Evolutionary conservation across 768 basidiomycete genomes (phyloP), one percentile per base, ranked within the genome.

Genomic region (Amanita molliuscula): DNA sequence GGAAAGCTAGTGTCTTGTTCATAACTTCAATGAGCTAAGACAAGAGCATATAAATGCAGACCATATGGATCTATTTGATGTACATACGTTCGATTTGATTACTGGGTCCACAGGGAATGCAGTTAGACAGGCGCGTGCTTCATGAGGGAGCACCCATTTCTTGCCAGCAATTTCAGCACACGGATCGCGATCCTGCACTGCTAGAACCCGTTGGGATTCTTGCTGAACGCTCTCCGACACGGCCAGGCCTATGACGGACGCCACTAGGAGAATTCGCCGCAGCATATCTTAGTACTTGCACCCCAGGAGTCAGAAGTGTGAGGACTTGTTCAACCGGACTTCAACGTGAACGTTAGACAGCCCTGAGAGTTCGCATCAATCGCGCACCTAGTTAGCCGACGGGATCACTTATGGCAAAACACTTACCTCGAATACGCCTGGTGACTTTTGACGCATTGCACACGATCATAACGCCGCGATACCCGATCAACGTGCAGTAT

Each of bases 371-470:
- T 44, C 43, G 25, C 31, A 33, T 45, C 44, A 45, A 45, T 18
- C 20, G 9, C 26, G 26, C 6, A n/a, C n/a, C 3, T 8, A 15
- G 15, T 26, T 11, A 16, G 8, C 44, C 21, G 8, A 6, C 29
- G 18, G 15, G 20, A 36, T 11, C 20, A 20, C 48, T 43, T 13
- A 53, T 54, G 52, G 36, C 47, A 3, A 29, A 13, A 23, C 54
- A 34, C 37, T 26, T 50, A 31, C 42, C 49, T 18, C 31, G 47
- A 41, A 77, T 85, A 61, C 77, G 73, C 7, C 67, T 88, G 6
- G 81, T 88, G 41, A 79, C 83, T n/a, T 89, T 91, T 56, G 88
- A 91, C 58, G 79, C 79, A 1, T 66, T 89, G 21, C 78, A 83
- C 58, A 91, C 88, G n/a, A 69, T 88, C 4, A 69, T 91, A 13